Percentiles rank a stretch among this genome's conserved stretches.
Conservation (phyloP, 1,284 basidiomycete genomes). For the Cutaneotrichosporon cutaneum region DNA sequence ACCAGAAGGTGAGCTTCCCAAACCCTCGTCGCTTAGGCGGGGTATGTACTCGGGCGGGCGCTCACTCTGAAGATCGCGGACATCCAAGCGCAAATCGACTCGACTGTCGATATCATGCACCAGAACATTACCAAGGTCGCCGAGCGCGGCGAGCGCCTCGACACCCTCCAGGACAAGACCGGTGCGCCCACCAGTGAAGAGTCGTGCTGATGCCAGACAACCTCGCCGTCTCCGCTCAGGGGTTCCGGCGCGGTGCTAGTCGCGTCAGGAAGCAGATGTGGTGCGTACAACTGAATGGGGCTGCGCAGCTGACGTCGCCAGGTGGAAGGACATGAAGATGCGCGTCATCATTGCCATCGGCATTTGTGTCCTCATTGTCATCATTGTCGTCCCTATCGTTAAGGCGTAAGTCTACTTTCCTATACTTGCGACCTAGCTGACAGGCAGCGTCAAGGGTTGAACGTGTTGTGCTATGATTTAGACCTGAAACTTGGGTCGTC, state of each 20-base stretch:
- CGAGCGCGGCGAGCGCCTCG: slow-evolving; percentile 89
- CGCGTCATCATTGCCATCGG: slow-evolving; percentile 78
- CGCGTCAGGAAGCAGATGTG: slow-evolving; percentile 91
- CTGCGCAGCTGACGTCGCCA: slow-evolving; percentile 41
- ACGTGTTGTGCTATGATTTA: slow-evolving; percentile 9
- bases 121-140: slow-evolving; percentile 91
- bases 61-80: slow-evolving; percentile 66
- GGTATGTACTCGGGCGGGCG: not conserved
- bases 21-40: too few species aligned
- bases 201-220: slow-evolving; percentile 63
- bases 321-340: slow-evolving; percentile 99
- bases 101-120: slow-evolving; percentile 94
- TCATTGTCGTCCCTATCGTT: slow-evolving; percentile 85
- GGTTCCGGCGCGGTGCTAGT: slow-evolving; percentile 95
- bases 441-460: slow-evolving; percentile 17
- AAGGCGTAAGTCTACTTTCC: slow-evolving; percentile 58
- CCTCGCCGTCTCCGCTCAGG: slow-evolving; percentile 97
- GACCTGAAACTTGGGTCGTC: slow-evolving; percentile 3
- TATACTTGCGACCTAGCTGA: not conserved
- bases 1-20: slow-evolving; percentile 58
- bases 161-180: slow-evolving; percentile 96
- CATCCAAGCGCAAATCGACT: slow-evolving; percentile 91
- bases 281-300: slow-evolving; percentile 54
- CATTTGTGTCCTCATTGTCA: slow-evolving; percentile 88
- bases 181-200: slow-evolving; percentile 68